Evolutionary conservation across 2,329 filamentous ascomycete species (phyloP).

Genomic region (Aureobasidium lini): DNA sequence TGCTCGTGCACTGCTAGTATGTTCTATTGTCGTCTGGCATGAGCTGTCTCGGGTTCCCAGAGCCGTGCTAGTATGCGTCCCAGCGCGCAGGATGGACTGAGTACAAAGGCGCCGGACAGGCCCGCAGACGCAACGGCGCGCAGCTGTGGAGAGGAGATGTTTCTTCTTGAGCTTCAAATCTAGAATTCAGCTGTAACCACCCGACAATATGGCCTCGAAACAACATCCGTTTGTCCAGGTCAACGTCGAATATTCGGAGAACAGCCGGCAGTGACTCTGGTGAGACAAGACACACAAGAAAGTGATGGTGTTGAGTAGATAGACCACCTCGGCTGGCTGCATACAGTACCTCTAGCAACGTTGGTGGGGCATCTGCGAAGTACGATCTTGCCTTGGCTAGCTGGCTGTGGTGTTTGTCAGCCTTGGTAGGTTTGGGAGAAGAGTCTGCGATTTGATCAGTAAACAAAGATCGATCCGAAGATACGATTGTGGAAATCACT

Average conservation of each 20-base stretch:
- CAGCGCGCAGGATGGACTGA: background rate
- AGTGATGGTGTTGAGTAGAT: background rate
- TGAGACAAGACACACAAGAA: background rate
- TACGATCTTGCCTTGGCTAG: background rate
- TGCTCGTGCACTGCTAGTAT: background rate
- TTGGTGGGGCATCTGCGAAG: background rate
- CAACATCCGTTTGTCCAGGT: background rate
- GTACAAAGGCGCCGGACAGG: constrained; percentile 1
- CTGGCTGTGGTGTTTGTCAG: background rate
- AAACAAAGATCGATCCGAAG: background rate
- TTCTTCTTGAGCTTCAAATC: background rate
- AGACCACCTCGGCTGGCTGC: background rate
- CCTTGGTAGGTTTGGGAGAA: background rate
- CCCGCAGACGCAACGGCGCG: constrained; percentile 11
- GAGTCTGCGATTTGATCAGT: background rate
- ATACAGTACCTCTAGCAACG: constrained; percentile 6
- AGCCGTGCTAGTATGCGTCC: background rate
- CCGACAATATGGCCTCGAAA: background rate
- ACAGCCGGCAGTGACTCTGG: background rate
- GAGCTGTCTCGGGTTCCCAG: background rate
- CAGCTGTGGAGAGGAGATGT: background rate
- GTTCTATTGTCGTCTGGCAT: background rate
- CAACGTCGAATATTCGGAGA: background rate
- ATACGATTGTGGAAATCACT: background rate
- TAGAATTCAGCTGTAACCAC: background rate